Conservation (phyloP, 176 grass and related monocot genomes). For the Tillandsia leiboldiana region DNA sequence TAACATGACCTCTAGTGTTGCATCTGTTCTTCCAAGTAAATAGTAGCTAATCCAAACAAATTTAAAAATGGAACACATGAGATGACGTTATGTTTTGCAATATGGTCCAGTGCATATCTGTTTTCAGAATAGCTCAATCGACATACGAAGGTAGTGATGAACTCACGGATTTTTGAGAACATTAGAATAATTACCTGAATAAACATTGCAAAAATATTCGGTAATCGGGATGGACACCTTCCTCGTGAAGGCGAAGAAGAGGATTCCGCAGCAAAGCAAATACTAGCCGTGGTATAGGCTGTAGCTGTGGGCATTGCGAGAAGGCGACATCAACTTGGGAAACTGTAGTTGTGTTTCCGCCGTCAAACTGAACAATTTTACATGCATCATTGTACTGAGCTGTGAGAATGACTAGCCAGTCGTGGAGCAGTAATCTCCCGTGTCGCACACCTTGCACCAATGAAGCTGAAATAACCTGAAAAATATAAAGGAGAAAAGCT, state of each 20-base stretch:
- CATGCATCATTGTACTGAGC: conserved; percentile 61
- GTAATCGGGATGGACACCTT: conserved; percentile 95
- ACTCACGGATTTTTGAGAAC: not conserved
- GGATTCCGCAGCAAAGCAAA: conserved; percentile 83
- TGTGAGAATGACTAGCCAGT: conserved; percentile 84
- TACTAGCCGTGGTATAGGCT: conserved; percentile 66
- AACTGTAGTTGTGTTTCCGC: conserved; percentile 32
- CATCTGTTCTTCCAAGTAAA: no score
- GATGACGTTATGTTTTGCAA: no score
- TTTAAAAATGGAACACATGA: no score
- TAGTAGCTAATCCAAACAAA: no score
- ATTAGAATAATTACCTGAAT: conserved; percentile 52
- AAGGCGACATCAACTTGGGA: conserved; percentile 66
- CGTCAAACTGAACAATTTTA: conserved; percentile 14
- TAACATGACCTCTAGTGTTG: no score
- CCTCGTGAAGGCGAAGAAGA: conserved; percentile 82
- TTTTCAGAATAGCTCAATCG: not conserved
- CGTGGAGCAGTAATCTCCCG: conserved; percentile 56
- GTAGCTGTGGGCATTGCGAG: conserved; percentile 69
- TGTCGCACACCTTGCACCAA: conserved; percentile 84
- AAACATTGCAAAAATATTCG: conserved; percentile 95
- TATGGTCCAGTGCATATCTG: no score
- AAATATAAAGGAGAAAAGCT: conserved; percentile 1
- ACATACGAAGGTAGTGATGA: not conserved
- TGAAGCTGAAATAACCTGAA: conserved; percentile 82